A percentile compares a stretch with the other conserved stretches of the same genome.
Conservation (phyloP, 768 basidiomycete genomes). For the Lentinula guzmanii region DNA sequence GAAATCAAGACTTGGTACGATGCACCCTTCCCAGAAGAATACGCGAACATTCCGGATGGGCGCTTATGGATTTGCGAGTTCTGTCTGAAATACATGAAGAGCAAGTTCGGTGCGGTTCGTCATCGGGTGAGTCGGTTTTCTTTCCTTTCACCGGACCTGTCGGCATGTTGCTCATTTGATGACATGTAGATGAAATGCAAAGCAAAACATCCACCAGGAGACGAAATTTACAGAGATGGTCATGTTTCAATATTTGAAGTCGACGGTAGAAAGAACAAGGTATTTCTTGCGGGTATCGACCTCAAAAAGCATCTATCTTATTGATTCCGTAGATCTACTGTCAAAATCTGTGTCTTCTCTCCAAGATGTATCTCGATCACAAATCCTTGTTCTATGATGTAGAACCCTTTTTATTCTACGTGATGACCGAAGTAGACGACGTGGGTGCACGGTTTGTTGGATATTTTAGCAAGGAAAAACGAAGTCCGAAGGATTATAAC, state of each 20-base stretch:
- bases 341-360: constrained; percentile 94
- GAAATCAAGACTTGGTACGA: constrained; percentile 99
- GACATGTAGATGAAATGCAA: constrained; percentile 86
- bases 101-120: constrained; percentile 75
- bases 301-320: not conserved
- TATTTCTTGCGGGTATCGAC: constrained; percentile 14
- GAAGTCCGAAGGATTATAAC: constrained; percentile 93
- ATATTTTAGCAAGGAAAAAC: constrained; percentile 98
- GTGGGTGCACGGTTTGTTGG: constrained; percentile 91
- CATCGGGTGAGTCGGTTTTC: constrained; percentile 62
- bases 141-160: not conserved
- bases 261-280: constrained; percentile 97
- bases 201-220: constrained; percentile 90
- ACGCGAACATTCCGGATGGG: constrained; percentile 87
- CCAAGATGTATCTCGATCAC: constrained; percentile 99
- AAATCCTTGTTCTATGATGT: constrained; percentile 99
- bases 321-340: constrained; percentile 78
- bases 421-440: constrained; percentile 90
- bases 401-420: constrained; percentile 98
- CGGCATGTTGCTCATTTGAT: constrained; percentile 1
- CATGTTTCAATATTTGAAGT: constrained; percentile 92
- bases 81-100: constrained; percentile 98
- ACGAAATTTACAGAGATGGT: constrained; percentile 95
- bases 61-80: constrained; percentile 96
- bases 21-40: constrained; percentile 98